Evolutionary conservation across 73 alveolate genomes (phyloP), one percentile per base, ranked within the genome.

Genomic region (Tetrahymena elliotti): DNA sequence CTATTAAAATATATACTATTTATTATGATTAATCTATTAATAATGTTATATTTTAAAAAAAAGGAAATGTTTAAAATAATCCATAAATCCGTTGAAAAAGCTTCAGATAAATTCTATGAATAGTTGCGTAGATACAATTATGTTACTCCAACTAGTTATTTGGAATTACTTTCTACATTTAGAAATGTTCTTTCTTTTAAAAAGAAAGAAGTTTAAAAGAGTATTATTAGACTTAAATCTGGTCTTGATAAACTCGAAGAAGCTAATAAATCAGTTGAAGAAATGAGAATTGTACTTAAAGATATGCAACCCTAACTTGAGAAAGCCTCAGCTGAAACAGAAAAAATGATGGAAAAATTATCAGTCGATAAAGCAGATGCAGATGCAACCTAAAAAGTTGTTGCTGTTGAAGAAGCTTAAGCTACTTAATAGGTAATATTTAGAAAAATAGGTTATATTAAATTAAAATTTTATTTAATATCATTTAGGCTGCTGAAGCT

Each of bases 231-330:
- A 94, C 97, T 99, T 33, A 96, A 96, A 41, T 97, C 96, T 94
- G 99, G 99, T 53, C 97, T 99, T 83, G 97, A 98, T 96, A 99
- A 98, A 36, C 98, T 99, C 12, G 98, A 96, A 47, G 98, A 98
- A 95, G 99, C 99, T 40, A 98, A 98, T 68, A 96, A 97, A 24
- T 99, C 99, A 96, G 99, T 99, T 3, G 98, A 97, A 38, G 97
- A 96, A 93, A 97, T 99, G 98, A 96, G 97, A 94, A 97, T 96
- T 35, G 98, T 97, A 93, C 97, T 99, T 34, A 99, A 98, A 93
- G 97, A 97, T 84, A 99, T 98, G 98, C 97, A 97, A 68, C 99
- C 99, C 27, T 98, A 98, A 94, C 96, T 99, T 33, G 99, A 99
- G 84, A 97, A 98, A 33, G 99, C 99, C 24, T 97, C 98, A 92